Evolutionary conservation across 441 rosid genomes (phyloP).

Genomic region (Lepidium campestre): DNA sequence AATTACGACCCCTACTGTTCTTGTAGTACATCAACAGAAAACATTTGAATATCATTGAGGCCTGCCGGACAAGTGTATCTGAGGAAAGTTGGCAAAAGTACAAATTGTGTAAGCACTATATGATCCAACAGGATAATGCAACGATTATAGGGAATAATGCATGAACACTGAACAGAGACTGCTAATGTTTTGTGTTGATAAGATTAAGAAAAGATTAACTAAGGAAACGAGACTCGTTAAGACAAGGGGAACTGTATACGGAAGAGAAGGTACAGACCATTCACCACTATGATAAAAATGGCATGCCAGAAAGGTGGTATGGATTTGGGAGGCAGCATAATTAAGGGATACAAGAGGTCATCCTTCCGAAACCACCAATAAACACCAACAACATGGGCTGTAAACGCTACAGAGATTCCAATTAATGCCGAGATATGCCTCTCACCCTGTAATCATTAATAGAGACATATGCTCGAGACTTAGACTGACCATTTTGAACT

Average conservation of each 20-base stretch:
- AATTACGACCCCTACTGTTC: conserved; percentile 51
- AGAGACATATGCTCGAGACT: conserved; percentile 15
- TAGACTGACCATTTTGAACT: background rate
- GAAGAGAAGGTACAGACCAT: conserved; percentile 38
- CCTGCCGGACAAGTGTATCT: conserved; percentile 61
- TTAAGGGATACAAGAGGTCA: conserved; percentile 46
- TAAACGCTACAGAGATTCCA: conserved; percentile 34
- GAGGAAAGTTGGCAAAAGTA: conserved; percentile 20
- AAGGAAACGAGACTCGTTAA: background rate
- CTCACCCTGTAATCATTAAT: conserved; percentile 46
- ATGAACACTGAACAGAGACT: background rate
- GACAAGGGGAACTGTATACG: background rate
- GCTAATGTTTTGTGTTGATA: background rate
- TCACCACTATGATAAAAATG: conserved; percentile 49
- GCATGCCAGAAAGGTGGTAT: conserved; percentile 73
- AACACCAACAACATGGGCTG: conserved; percentile 43
- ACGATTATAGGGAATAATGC: background rate
- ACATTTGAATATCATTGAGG: conserved; percentile 54
- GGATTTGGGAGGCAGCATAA: conserved; percentile 59
- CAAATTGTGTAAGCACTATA: conserved; percentile 6
- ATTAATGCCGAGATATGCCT: conserved; percentile 43
- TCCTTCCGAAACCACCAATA: conserved; percentile 57
- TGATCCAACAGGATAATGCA: conserved; percentile 8
- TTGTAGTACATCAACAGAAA: conserved; percentile 51
- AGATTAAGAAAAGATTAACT: background rate